These are phyloP conservation scores for Jatropha multifida DNA, from an alignment of 441 rosid genomes.

Conservation along the genomic window DNA sequence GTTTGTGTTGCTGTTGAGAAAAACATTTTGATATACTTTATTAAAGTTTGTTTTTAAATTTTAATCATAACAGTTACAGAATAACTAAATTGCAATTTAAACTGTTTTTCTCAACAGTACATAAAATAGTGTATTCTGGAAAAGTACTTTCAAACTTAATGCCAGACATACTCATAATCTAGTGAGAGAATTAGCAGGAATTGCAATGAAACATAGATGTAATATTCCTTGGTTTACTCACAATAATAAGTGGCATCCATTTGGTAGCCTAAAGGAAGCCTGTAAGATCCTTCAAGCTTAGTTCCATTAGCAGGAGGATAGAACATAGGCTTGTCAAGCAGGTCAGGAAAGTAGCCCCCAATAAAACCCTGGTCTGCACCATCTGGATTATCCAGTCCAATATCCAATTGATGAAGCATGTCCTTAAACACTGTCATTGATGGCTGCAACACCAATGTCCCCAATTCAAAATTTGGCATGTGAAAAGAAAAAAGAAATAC, in stretches of 20 bases:
- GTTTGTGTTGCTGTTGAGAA: too few species aligned
- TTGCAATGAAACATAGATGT: neutral
- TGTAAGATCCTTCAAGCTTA: slow-evolving; percentile 55
- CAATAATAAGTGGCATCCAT: slow-evolving; percentile 96
- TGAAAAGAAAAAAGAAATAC: too few species aligned
- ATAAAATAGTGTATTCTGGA: too few species aligned
- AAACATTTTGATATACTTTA: too few species aligned
- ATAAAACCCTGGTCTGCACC: slow-evolving; percentile 98
- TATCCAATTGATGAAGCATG: slow-evolving; percentile 70
- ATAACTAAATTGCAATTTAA: too few species aligned
- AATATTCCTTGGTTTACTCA: slow-evolving; percentile 36
- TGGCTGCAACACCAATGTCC: slow-evolving; percentile 48
- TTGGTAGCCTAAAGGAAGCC: slow-evolving; percentile 95
- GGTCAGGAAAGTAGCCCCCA: slow-evolving; percentile 75
- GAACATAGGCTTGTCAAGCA: slow-evolving; percentile 79
- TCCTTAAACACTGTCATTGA: slow-evolving; percentile 63
- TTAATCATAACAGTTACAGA: too few species aligned
- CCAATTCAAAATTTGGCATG: neutral
- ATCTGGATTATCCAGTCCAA: slow-evolving; percentile 64
- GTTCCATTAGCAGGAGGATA: slow-evolving; percentile 58
- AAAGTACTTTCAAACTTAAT: too few species aligned
- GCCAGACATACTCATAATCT: too few species aligned
- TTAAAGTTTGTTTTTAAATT: too few species aligned
- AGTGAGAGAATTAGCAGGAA: neutral
- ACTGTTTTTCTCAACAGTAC: too few species aligned